Evolutionary conservation across 2,329 filamentous ascomycete species (phyloP).

Genomic region (Fusarium caatingaense): DNA sequence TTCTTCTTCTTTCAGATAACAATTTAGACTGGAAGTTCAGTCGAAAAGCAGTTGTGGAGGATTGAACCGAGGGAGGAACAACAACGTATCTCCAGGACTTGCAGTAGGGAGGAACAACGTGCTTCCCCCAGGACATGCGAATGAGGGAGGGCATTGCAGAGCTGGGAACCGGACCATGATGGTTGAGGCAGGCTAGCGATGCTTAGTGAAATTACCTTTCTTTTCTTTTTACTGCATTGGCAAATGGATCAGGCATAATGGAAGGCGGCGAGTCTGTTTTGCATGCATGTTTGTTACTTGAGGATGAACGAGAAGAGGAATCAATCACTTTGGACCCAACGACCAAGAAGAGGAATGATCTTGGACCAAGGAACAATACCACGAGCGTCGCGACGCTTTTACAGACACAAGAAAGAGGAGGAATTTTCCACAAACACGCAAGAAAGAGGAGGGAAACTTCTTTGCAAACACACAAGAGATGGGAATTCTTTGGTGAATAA

Average conservation of each 20-base stretch:
- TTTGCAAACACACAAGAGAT: constrained; percentile 2
- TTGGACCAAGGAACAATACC: not conserved
- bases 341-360: not conserved
- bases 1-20: not conserved
- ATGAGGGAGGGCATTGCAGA: not conserved
- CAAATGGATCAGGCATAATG: constrained; percentile 22
- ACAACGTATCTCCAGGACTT: constrained; percentile 25
- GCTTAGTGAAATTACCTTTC: constrained; percentile 38
- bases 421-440: too few relatives aligned
- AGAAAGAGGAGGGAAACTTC: not conserved
- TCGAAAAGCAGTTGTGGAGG: not conserved
- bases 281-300: constrained; percentile 24
- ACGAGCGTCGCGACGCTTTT: constrained; percentile 31
- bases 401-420: constrained; percentile 8
- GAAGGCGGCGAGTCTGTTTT: constrained; percentile 36
- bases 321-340: not conserved
- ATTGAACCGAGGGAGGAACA: constrained; percentile 5
- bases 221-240: constrained; percentile 31
- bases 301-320: not conserved
- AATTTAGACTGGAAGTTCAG: not conserved
- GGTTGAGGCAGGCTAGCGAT: constrained; percentile 41
- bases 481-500: not conserved
- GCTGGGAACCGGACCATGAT: constrained; percentile 24
- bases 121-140: too few relatives aligned
- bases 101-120: too few relatives aligned